Base-by-base conservation (phyloP, 169 alveolate species). In the Perkinsus olseni region DNA sequence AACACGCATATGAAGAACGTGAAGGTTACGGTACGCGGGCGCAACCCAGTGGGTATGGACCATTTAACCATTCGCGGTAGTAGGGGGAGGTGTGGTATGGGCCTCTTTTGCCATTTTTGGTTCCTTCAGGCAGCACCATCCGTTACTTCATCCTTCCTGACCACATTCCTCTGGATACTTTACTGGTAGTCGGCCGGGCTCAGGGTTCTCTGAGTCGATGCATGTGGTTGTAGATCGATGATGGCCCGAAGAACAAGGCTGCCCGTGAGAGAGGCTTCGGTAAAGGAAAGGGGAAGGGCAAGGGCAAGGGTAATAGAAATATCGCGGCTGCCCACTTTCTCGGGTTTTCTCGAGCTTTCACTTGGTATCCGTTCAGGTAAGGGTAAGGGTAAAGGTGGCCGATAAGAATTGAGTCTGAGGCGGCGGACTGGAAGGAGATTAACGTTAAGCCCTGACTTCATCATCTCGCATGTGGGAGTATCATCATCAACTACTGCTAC, bases 1-100 rank as follows among this genome's bases (percentile, higher is more conserved):
- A 99, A 99, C 96, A 99, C 99, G 38, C 99, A 99, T 95, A 95
- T 99, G 95, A 98, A 98, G 96, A 98, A 98, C 93, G 99, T 98
- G 38, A 98, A 98, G 96, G 95, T 99, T 95, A 99, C 99, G n/a
- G 95, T 98, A 93, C 99, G 98, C 95, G 98, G 98, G 92, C 96
- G 97, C 92, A 98, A 98, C 94, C 98, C 99, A 21, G 97, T 97
- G 50, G 95, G 97, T n/a, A 95, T 98, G 92, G 99, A 98, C 93
- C 98, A 98, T 92, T 95, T 98, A 51, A 98, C 99, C 39, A 96
- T 98, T n/a, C 95, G 99, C 94, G 98, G 98, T 40, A 93, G 62
- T 45, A 10, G 62, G 62, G 17, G 62, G 24, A 45, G 62, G 24
- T 21, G 95, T 92, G 45, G 95, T 92, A 31, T 93, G 91, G 37